Evolutionary conservation across 1,284 basidiomycete species (phyloP).

Genomic region (Tilletia caries): DNA sequence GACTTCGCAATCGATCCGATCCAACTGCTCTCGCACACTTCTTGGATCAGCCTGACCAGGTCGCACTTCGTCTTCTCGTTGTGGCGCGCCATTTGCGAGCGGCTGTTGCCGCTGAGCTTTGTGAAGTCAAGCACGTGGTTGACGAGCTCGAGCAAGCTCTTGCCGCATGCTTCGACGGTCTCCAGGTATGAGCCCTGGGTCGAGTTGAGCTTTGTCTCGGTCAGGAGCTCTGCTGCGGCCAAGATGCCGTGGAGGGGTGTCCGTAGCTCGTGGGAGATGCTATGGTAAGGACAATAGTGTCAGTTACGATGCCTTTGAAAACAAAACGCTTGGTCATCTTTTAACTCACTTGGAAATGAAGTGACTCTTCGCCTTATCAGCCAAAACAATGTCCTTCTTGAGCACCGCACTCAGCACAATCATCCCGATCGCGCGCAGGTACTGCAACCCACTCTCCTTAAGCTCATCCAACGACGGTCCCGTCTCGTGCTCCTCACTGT

Average conservation of each 20-base stretch:
- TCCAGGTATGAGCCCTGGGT: slow-evolving; percentile 82
- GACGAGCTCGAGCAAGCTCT: slow-evolving; percentile 63
- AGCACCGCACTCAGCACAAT: slow-evolving; percentile 91
- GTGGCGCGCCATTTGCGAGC: slow-evolving; percentile 54
- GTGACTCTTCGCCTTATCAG: slow-evolving; percentile 81
- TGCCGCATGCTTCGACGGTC: slow-evolving; percentile 59
- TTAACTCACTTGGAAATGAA: slow-evolving; percentile 71
- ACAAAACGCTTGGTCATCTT: slow-evolving; percentile 23
- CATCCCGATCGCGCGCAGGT: slow-evolving; percentile 80
- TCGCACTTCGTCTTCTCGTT: slow-evolving; percentile 56
- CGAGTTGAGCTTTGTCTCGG: slow-evolving; percentile 74
- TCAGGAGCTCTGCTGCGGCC: slow-evolving; percentile 81
- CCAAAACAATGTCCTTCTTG: slow-evolving; percentile 85
- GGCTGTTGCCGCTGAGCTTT: slow-evolving; percentile 74
- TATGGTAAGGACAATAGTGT: slow-evolving; percentile 49
- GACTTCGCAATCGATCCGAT: slow-evolving; percentile 79
- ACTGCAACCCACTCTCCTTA: slow-evolving; percentile 77
- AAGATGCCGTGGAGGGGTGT: slow-evolving; percentile 63
- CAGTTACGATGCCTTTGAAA: not conserved
- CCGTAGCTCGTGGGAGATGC: slow-evolving; percentile 80
- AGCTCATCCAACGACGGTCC: slow-evolving; percentile 72
- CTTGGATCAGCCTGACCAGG: slow-evolving; percentile 83
- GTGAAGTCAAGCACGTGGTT: slow-evolving; percentile 97
- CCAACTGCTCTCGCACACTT: slow-evolving; percentile 91
- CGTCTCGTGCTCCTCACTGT: slow-evolving; percentile 70